Evolutionary conservation across 2,329 filamentous ascomycete species (phyloP), one percentile per base, ranked within the genome.

Genomic region (Hymenoscyphus fructigenus): DNA sequence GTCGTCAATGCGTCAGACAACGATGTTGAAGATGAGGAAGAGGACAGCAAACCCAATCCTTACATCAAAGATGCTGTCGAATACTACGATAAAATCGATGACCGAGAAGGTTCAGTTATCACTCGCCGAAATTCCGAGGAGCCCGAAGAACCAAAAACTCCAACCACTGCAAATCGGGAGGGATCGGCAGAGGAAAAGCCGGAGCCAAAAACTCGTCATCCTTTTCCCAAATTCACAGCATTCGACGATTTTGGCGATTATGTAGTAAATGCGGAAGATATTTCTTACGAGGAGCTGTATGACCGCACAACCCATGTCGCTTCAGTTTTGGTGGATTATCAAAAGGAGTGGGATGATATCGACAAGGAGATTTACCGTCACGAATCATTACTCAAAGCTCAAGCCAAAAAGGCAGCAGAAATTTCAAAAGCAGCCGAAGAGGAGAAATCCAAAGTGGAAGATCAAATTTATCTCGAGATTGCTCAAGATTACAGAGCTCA

Each of bases 271-370:
- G 60, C 68, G 17, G 69, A 71, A 34, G 66, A 71, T 3, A 65
- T 74, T 68, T 26, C 66, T 10, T 71, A 72, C 50, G 68, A 72
- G 5, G 65, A 68, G 36, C 64, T 74, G 7, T 75, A 74, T 61
- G 65, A 67, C 23, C 68, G 67, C 29, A 68, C 72, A 20, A 62
- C 58, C 38, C 55, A 56, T 5, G 65, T 74, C 41, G 59, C 70
- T 17, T 61, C 65, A 3, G 63, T 68, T 56, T 57, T 75, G 55
- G 32, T 47, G 10, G 57, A 61, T 36, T 71, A 70, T 50, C 72
- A 75, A 64, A 65, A 69, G 26, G 74, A 75, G 57, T 74, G 61
- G 59, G 70, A 72, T 55, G 58, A 28, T 28, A 68, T 73, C 41
- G 69, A 73, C 6, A 67, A 71, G 62, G 63, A 72, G 47, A 68